A percentile compares a stretch with the other conserved stretches of the same genome.
These are phyloP conservation scores for Boletus reticulatus DNA, from an alignment of 768 basidiomycete genomes.

Conservation along the genomic window DNA sequence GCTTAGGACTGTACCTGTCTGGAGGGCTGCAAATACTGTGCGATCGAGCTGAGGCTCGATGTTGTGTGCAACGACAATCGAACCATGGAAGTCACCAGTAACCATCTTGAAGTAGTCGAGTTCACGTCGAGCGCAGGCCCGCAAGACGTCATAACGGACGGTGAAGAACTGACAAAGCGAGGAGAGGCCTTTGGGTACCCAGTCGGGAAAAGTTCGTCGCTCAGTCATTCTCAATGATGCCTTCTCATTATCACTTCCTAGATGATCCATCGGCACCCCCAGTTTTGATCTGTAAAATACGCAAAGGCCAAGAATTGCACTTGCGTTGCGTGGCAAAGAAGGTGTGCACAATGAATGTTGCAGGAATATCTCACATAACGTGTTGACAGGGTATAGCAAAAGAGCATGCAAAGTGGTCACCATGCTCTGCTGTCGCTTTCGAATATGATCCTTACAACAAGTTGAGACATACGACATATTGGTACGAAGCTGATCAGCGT, in stretches of 20 bases:
- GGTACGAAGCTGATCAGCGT: slow-evolving; percentile 82
- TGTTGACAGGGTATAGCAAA: slow-evolving; percentile 86
- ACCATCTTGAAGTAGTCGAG: slow-evolving; percentile 69
- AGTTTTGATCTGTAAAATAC: slow-evolving; percentile 86
- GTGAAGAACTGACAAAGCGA: slow-evolving; percentile 75
- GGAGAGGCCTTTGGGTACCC: slow-evolving; percentile 76
- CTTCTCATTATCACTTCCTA: slow-evolving; percentile 26
- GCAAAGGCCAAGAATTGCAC: slow-evolving; percentile 90
- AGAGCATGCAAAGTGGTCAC: slow-evolving; percentile 99
- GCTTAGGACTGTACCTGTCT: slow-evolving; percentile 88
- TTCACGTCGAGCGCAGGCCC: slow-evolving; percentile 39
- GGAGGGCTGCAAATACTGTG: slow-evolving; percentile 81
- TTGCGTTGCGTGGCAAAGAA: slow-evolving; percentile 89
- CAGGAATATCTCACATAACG: background rate
- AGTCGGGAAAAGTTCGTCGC: slow-evolving; percentile 71
- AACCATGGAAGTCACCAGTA: slow-evolving; percentile 85
- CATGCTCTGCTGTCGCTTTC: slow-evolving; percentile 90
- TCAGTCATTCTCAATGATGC: background rate
- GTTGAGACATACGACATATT: slow-evolving; percentile 91
- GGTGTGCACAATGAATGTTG: slow-evolving; percentile 42
- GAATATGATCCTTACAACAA: slow-evolving; percentile 99
- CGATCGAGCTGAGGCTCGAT: slow-evolving; percentile 77
- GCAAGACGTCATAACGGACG: slow-evolving; percentile 33
- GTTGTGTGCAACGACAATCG: slow-evolving; percentile 69
- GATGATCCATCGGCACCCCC: slow-evolving; percentile 63